Conservation (phyloP, 176 grass and related monocot genomes). For the Musa beccarii region DNA sequence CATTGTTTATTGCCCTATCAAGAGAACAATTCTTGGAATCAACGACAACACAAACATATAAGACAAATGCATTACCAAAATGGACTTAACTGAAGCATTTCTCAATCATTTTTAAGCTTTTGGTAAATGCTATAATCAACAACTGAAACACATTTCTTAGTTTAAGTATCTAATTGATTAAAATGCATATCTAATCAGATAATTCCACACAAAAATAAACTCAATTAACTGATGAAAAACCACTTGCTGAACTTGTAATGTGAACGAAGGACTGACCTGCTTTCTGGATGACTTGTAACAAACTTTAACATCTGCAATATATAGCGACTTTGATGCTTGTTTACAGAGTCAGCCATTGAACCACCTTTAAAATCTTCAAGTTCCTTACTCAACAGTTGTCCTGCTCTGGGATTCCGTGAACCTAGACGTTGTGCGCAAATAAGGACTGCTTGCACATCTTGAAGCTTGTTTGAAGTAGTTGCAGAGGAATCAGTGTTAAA, state of each 20-base stretch:
- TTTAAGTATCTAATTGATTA: not conserved
- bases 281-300: slow-evolving; percentile 71
- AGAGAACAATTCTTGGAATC: not conserved
- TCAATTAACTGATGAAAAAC: not conserved
- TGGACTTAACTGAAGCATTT: not conserved
- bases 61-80: not conserved
- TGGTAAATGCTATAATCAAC: not conserved
- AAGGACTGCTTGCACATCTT: slow-evolving; percentile 88
- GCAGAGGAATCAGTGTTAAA: slow-evolving; percentile 75
- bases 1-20: not conserved
- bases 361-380: slow-evolving; percentile 79
- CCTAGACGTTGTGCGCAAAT: slow-evolving; percentile 84
- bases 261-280: slow-evolving; percentile 49
- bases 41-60: not conserved
- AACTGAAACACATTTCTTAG: not conserved
- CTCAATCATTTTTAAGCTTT: not conserved
- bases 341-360: slow-evolving; percentile 71
- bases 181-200: not conserved
- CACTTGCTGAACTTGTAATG: not conserved
- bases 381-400: slow-evolving; percentile 81
- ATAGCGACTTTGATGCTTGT: slow-evolving; percentile 92
- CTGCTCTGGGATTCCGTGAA: slow-evolving; percentile 76
- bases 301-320: slow-evolving; percentile 91
- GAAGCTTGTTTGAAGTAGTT: slow-evolving; percentile 72
- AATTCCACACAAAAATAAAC: not conserved